Evolutionary conservation across 805 yeast genomes (phyloP), one percentile per base, ranked within the genome.

Genomic region (Candida corydali): DNA sequence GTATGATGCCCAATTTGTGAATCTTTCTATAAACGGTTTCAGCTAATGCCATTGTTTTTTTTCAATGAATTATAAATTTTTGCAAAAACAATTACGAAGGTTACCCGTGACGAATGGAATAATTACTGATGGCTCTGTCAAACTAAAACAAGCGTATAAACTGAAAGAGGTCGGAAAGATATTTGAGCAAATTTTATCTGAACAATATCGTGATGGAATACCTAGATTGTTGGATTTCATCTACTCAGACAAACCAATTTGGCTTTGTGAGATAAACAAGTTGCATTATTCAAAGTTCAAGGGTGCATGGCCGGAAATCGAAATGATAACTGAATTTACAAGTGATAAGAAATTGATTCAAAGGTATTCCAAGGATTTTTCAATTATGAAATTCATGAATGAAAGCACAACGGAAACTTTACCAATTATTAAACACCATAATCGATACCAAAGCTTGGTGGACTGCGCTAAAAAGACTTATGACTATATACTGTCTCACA

Each of bases 31-130:
- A 52, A 9, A 67, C 35, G 5, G 66, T 54, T 45, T 66, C 73
- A 30, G 72, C 73, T 41, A 68, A 60, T 8, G 73, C 73, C 73
- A 68, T 68, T 31, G 25, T 26, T 26, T 34, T 29, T 29, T 17
- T 18, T 17, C 9, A 14, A 20, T 34, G 26, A 27, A 5, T 4
- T 38, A 38, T 30, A 38, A 38, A 34, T 25, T 11, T 6, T 20
- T 38, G 4, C 32, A 31, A 27, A 3, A 17, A 11, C 23, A 38
- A 12, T n/a, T 34, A 12, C 20, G 35, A 23, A 14, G 42, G 19
- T 22, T 38, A 10, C 42, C 42, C 8, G 8, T 38, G 5, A 37
- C 42, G 3, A 24, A 9, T 4, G 15, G 16, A 6, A 29, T 38
- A 11, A 26, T 38, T 4, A 26, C 11, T 8, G 31, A 34, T 22